A percentile compares a stretch with the other conserved stretches of the same genome.
phyloP scores from a whole-genome alignment of 2,329 filamentous ascomycete genomes.

The Neurospora sp. region DNA sequence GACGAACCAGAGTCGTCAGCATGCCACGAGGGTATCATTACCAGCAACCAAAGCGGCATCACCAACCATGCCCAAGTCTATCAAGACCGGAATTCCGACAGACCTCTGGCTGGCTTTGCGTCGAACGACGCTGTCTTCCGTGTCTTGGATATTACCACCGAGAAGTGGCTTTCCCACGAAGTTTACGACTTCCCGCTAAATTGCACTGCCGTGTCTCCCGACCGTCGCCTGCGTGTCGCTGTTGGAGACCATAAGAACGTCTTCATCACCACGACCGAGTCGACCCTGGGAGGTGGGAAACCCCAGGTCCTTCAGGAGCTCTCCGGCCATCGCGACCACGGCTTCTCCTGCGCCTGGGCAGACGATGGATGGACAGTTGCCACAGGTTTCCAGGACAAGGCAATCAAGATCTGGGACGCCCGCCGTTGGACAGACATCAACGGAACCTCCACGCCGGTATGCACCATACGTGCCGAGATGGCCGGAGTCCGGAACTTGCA shows the following conservation, averaged over 20 bases:
- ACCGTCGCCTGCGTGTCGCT: slow-evolving; percentile 59
- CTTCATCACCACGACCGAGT: slow-evolving; percentile 59
- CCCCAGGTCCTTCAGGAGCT: slow-evolving; percentile 43
- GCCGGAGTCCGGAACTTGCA: slow-evolving; percentile 58
- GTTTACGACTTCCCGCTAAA: slow-evolving; percentile 56
- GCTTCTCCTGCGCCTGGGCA: slow-evolving; percentile 72
- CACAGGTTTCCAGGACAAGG: slow-evolving; percentile 67
- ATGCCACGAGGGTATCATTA: slow-evolving; percentile 37
- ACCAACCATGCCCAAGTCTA: slow-evolving; percentile 56
- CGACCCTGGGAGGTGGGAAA: slow-evolving; percentile 17
- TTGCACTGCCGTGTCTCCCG: slow-evolving; percentile 61
- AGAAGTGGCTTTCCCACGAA: slow-evolving; percentile 44
- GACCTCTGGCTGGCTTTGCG: slow-evolving; percentile 48
- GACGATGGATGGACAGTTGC: slow-evolving; percentile 67
- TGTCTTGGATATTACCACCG: slow-evolving; percentile 46
- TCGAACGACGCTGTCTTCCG: slow-evolving; percentile 53
- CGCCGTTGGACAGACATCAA: slow-evolving; percentile 52
- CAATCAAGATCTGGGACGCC: slow-evolving; percentile 67
- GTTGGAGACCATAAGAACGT: slow-evolving; percentile 60
- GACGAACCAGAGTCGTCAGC: slow-evolving; percentile 22
- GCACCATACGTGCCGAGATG: slow-evolving; percentile 53
- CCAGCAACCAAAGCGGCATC: slow-evolving; percentile 41
- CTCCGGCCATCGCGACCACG: slow-evolving; percentile 56
- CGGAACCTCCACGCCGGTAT: slow-evolving; percentile 36
- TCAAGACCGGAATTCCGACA: slow-evolving; percentile 37